A percentile compares a stretch with the other conserved stretches of the same genome.
Evolutionary conservation across 345 rosid species (phyloP).

Genomic region (Salix exigua): DNA sequence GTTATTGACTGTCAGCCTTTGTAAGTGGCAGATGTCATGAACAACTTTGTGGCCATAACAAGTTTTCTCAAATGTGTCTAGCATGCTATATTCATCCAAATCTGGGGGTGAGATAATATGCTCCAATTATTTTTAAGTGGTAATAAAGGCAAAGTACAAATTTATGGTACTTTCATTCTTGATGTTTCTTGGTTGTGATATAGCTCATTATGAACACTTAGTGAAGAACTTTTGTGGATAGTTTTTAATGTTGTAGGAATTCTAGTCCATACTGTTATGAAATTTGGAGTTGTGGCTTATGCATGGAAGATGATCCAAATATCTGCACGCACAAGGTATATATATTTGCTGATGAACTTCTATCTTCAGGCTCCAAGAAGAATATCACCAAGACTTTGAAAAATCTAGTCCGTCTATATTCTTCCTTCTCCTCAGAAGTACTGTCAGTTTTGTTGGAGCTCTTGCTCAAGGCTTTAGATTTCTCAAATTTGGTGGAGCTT

Average conservation of each 20-base stretch:
- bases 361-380: conserved; percentile 61
- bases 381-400: conserved; percentile 46
- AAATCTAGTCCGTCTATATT: conserved; percentile 51
- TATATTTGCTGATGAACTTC: conserved; percentile 11
- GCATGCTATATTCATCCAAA: conserved; percentile 34
- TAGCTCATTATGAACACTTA: neutral
- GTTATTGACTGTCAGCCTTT: conserved; percentile 5
- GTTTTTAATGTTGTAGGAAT: neutral
- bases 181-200: neutral
- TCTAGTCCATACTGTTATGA: neutral
- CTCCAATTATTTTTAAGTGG: neutral
- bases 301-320: neutral
- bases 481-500: conserved; percentile 37
- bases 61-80: conserved; percentile 38
- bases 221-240: neutral
- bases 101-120: conserved; percentile 25
- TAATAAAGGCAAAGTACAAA: neutral
- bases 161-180: neutral
- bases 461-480: conserved; percentile 50
- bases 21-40: conserved; percentile 24
- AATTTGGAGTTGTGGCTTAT: neutral
- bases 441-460: conserved; percentile 61
- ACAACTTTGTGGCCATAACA: conserved; percentile 32
- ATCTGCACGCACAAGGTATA: conserved; percentile 9
- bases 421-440: conserved; percentile 68